Base-by-base conservation (phyloP, 2,329 filamentous ascomycete genomes). In the Blastomyces silverae region DNA sequence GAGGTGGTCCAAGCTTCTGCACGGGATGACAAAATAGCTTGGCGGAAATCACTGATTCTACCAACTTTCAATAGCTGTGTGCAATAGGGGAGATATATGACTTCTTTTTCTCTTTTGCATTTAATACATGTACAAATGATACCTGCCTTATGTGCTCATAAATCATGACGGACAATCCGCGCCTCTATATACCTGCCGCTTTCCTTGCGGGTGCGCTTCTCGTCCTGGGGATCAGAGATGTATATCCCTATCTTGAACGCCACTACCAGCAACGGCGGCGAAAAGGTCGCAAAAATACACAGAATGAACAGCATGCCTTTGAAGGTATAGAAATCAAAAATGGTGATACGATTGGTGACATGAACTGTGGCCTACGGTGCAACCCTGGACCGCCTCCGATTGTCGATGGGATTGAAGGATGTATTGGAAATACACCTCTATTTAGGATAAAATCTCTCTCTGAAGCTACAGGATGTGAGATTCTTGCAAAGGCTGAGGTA, bases 381-480 rank as follows among this genome's bases (percentile, higher is more conserved):
- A 71, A 72, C 56, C 61, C 71, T 59, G 75, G 76, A 0, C 77
- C 77, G 37, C 77, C 77, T 15, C 70, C 72, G 34, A 85, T 93
- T 64, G 85, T 86, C 17, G 85, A 90, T 64, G 94, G 94, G 22
- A 90, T 99, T 66, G 92, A 96, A 76, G 90, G 88, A 57, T 91
- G 89, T 73, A 97, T 99, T 73, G 94, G 94, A 64, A 90, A 96
- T 77, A 99, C 94, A 17, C 93, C 92, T 0, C 83, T 99, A 34
- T 85, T 99, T 71, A 86, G 86, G 68, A 92, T 99, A 74, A 89
- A 87, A 70, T 92, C 90, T 48, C 84, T 99, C 31, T 95, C 90
- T 3, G 87, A 89, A 58, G 91, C 88, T 22, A 97, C 94, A 3
- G 92, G 92, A 25, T 92, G 94, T 72, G 87, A 87, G 52, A 96